Evolutionary conservation across 1,284 basidiomycete species (phyloP).

Genomic region (Cutaneotrichosporon daszewskae): DNA sequence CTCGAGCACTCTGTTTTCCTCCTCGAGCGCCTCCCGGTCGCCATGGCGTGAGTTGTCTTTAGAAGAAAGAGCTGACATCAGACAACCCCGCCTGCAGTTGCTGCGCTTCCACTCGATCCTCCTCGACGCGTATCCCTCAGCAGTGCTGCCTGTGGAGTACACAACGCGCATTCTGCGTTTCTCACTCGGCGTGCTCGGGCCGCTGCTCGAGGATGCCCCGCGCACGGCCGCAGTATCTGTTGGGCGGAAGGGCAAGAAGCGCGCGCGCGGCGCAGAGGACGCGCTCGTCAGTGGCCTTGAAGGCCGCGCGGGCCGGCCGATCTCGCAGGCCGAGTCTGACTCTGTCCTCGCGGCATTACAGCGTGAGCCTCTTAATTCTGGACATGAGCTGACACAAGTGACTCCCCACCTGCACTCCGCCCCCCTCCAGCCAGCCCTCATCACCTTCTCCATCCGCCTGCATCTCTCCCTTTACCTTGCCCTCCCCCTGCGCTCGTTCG

Average conservation of each 20-base stretch:
- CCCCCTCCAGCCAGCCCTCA: constrained; percentile 66
- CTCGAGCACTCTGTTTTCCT: constrained; percentile 43
- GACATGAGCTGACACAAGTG: constrained; percentile 6
- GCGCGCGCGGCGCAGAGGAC: constrained; percentile 67
- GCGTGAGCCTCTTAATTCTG: constrained; percentile 53
- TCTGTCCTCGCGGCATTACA: constrained; percentile 58
- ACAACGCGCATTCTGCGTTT: constrained; percentile 35
- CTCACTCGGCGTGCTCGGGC: constrained; percentile 27
- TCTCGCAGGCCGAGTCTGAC: constrained; percentile 54
- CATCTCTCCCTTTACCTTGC: constrained; percentile 44
- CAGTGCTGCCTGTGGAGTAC: constrained; percentile 32
- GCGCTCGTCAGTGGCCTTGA: constrained; percentile 60
- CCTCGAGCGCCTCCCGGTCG: constrained; percentile 26
- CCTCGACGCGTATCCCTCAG: constrained; percentile 28
- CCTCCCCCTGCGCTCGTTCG: constrained; percentile 14
- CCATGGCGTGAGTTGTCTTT: too few species aligned
- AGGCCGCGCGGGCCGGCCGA: constrained; percentile 53
- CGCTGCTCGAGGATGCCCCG: constrained; percentile 23
- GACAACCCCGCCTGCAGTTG: constrained; percentile 31
- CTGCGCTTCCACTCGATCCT: constrained; percentile 36
- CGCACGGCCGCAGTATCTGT: not conserved
- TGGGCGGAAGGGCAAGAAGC: constrained; percentile 62
- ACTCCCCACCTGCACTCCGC: constrained; percentile 52
- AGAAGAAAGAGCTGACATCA: too few species aligned
- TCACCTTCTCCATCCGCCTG: constrained; percentile 49